These are phyloP conservation scores for Trypanosoma congolense DNA, from an alignment of 208 protist species.

Conservation along the genomic window DNA sequence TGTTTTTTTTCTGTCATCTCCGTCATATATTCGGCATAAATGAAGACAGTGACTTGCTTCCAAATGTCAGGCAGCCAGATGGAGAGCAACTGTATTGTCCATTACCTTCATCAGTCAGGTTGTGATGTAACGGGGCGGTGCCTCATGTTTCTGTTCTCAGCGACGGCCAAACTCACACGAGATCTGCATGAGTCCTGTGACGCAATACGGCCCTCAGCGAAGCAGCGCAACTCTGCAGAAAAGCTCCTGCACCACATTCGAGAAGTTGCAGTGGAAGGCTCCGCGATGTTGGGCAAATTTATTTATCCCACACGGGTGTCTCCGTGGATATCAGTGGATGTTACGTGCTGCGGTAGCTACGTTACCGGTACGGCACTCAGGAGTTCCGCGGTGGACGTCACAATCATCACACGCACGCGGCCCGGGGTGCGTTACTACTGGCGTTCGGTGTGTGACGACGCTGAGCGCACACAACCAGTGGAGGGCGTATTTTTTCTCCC, in stretches of 20 bases:
- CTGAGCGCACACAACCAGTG: not conserved
- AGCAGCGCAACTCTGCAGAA: not conserved
- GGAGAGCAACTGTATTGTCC: not conserved
- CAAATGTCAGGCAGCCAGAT: too few species aligned
- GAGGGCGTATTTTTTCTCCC: conserved; percentile 6
- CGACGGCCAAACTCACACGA: conserved; percentile 9
- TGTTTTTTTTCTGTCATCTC: too few species aligned
- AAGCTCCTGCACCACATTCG: not conserved
- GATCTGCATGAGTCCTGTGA: conserved; percentile 7
- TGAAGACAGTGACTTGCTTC: too few species aligned
- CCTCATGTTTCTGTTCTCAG: conserved; percentile 10
- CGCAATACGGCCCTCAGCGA: not conserved
- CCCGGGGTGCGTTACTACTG: conserved; percentile 4
- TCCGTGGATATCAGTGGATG: not conserved
- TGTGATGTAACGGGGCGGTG: not conserved
- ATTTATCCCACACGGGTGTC: not conserved
- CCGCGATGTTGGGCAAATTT: not conserved
- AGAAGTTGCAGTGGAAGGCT: not conserved
- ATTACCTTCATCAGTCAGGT: conserved; percentile 17
- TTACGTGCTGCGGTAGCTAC: conserved; percentile 5
- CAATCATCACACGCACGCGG: conserved; percentile 1
- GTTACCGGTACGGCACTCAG: conserved; percentile 5
- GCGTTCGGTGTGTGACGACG: not conserved
- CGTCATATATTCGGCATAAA: too few species aligned
- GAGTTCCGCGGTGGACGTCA: conserved; percentile 15